These are phyloP conservation scores for Thymus mandschuricus DNA, from an alignment of 257 asterid genomes.

Conservation along the genomic window DNA sequence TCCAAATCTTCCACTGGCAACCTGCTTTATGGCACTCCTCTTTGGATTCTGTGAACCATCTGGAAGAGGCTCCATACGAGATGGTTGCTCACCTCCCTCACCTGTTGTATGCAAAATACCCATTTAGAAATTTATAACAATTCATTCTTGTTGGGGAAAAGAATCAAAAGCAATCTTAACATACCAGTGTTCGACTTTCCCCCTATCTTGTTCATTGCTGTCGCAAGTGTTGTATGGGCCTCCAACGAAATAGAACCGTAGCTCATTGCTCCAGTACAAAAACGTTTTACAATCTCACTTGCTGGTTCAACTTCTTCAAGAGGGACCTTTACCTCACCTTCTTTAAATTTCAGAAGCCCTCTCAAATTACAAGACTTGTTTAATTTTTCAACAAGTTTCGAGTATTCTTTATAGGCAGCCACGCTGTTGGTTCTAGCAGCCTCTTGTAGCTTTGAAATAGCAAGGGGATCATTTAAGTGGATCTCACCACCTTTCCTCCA, in stretches of 20 bases:
- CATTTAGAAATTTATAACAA: background rate
- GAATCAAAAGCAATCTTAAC: slow-evolving; percentile 1
- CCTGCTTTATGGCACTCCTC: slow-evolving; percentile 99
- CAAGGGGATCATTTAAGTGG: slow-evolving; percentile 96
- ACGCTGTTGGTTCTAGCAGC: slow-evolving; percentile 91
- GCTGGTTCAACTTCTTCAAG: slow-evolving; percentile 92
- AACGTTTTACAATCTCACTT: slow-evolving; percentile 91
- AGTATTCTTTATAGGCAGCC: slow-evolving; percentile 92
- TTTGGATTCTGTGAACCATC: slow-evolving; percentile 88
- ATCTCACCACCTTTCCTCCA: slow-evolving; percentile 99
- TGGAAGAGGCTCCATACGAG: slow-evolving; percentile 93
- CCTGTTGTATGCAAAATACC: slow-evolving; percentile 45
- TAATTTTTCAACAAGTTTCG: slow-evolving; percentile 81
- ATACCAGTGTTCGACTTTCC: slow-evolving; percentile 97
- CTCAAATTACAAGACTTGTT: slow-evolving; percentile 90
- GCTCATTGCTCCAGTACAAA: slow-evolving; percentile 99
- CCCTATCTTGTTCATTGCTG: slow-evolving; percentile 93
- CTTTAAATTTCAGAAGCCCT: slow-evolving; percentile 94
- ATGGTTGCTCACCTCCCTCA: slow-evolving; percentile 99
- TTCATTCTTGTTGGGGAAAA: background rate
- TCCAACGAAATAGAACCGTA: slow-evolving; percentile 98
- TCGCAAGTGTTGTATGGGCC: slow-evolving; percentile 93
- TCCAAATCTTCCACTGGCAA: slow-evolving; percentile 99
- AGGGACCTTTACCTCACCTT: slow-evolving; percentile 62
- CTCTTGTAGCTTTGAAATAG: slow-evolving; percentile 93